A percentile compares a stretch with the other conserved stretches of the same genome.
Conservation (phyloP, 108 stramenopile genomes). For the Cylindrotheca fusiformis region DNA sequence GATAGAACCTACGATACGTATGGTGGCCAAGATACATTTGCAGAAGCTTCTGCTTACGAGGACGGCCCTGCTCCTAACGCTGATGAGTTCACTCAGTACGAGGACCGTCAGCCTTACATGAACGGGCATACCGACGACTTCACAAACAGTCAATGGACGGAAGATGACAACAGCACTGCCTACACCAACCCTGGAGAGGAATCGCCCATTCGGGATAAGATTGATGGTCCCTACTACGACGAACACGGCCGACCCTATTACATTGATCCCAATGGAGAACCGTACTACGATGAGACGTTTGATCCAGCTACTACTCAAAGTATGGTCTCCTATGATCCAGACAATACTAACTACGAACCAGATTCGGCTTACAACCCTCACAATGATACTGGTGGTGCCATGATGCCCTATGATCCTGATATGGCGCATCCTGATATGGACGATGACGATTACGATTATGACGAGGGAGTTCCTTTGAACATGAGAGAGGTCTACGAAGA, state of each 20-base stretch:
- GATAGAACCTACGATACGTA: too few species aligned
- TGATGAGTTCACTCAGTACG: not conserved
- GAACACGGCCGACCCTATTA: not conserved
- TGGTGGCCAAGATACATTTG: not conserved
- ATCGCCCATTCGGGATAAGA: not conserved
- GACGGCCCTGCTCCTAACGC: not conserved
- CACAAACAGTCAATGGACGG: not conserved
- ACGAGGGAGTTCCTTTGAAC: constrained; percentile 5
- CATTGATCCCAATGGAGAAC: not conserved
- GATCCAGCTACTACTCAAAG: not conserved
- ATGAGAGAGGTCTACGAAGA: constrained; percentile 23
- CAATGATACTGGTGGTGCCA: constrained; percentile 8
- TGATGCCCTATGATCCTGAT: constrained; percentile 14
- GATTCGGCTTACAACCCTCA: constrained; percentile 9
- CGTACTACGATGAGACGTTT: not conserved
- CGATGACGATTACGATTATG: constrained; percentile 20
- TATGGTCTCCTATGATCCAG: not conserved
- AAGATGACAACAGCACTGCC: not conserved
- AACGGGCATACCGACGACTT: not conserved
- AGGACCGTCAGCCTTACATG: not conserved
- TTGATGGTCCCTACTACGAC: constrained; percentile 1
- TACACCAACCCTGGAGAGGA: not conserved
- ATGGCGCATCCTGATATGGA: constrained; percentile 6
- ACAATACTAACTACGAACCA: not conserved
- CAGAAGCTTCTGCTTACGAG: not conserved